phyloP scores from a whole-genome alignment of 441 rosid genomes.

The Populus trichocarpa region DNA sequence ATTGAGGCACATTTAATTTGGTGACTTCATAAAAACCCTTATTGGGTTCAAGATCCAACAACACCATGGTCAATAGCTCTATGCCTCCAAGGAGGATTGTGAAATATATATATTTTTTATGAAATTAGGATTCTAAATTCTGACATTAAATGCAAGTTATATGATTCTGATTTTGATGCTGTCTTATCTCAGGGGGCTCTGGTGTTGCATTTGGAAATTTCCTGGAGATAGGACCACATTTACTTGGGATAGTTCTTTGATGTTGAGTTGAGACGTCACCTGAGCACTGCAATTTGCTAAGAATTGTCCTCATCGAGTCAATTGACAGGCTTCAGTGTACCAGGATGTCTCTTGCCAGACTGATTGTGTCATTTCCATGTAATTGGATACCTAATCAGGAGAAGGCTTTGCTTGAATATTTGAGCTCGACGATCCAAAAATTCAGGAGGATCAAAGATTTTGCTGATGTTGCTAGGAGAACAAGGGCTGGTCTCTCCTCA shows the following conservation, averaged over 20 bases:
- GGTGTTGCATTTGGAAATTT: not conserved
- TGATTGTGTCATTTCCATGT: not conserved
- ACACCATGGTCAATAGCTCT: not conserved
- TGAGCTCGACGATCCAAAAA: conserved; percentile 61
- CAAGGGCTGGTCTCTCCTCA: conserved; percentile 86
- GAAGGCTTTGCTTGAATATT: conserved; percentile 23
- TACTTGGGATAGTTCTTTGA: not conserved
- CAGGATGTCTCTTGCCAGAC: conserved; percentile 59
- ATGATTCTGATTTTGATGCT: not conserved
- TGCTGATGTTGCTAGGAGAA: conserved; percentile 40
- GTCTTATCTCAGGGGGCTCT: not conserved
- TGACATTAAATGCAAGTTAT: not conserved
- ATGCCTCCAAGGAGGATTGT: not conserved
- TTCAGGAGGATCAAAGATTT: conserved; percentile 62
- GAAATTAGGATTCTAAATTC: not conserved
- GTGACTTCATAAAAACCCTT: not conserved
- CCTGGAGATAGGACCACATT: not conserved
- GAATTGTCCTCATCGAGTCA: conserved; percentile 90
- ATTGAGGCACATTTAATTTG: not conserved
- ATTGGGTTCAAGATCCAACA: not conserved
- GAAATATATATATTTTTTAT: too few relatives aligned
- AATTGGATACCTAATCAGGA: not conserved
- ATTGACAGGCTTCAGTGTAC: conserved; percentile 88
- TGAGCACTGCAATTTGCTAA: conserved; percentile 71
- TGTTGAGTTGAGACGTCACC: conserved; percentile 49